Evolutionary conservation across 192 early-diverging fungal species (phyloP).

Genomic region (Funneliformis geosporum): DNA sequence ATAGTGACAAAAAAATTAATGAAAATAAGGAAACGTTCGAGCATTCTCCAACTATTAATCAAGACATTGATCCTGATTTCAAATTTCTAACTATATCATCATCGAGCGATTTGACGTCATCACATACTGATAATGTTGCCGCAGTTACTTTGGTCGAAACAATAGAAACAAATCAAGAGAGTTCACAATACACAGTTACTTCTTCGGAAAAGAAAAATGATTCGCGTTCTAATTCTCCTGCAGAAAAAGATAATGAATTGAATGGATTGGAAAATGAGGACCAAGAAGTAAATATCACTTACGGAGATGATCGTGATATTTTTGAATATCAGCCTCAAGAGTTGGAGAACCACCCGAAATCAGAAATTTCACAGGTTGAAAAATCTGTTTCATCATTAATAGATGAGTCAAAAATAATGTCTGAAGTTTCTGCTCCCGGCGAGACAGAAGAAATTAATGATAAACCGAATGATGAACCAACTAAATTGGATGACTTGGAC

Average conservation of each 20-base stretch:
- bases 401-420: not conserved
- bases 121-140: not conserved
- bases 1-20: not conserved
- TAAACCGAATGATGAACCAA: not conserved
- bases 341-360: not conserved
- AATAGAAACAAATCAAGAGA: not conserved
- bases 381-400: not conserved
- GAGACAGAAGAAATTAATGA: not conserved
- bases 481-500: constrained; percentile 12
- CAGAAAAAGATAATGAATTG: not conserved
- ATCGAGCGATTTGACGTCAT: not conserved
- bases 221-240: not conserved
- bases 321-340: constrained; percentile 6
- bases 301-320: constrained; percentile 4
- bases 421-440: not conserved
- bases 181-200: not conserved
- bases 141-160: not conserved
- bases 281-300: constrained; percentile 11
- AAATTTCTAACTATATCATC: not conserved
- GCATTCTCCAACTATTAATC: not conserved
- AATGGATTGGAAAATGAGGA: not conserved
- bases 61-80: not conserved
- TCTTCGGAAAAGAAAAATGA: not conserved
- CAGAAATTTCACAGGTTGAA: not conserved
- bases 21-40: not conserved